phyloP scores from a whole-genome alignment of 2,329 filamentous ascomycete genomes.

The Phialophora macrospora region DNA sequence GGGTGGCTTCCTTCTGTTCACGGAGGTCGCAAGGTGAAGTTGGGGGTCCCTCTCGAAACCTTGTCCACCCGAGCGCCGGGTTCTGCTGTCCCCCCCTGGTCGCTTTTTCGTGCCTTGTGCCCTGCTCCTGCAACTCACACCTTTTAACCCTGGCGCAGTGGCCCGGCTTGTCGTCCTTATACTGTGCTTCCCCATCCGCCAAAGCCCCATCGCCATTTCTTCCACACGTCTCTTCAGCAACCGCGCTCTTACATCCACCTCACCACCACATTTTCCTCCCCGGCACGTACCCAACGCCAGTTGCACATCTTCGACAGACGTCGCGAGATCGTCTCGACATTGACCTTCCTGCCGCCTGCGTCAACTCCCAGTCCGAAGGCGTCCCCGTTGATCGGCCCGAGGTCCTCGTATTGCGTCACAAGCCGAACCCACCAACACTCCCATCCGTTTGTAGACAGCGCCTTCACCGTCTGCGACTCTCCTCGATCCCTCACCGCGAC shows the following conservation, averaged over 20 bases:
- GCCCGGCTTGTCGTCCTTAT: conserved; percentile 25
- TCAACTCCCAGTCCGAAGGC: conserved; percentile 20
- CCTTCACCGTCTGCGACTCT: conserved; percentile 8
- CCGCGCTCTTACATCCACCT: conserved; percentile 19
- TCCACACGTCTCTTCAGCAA: conserved; percentile 18
- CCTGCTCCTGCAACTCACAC: conserved; percentile 22
- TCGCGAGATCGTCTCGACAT: neutral
- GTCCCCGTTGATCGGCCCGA: conserved; percentile 29
- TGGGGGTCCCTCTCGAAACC: conserved; percentile 14
- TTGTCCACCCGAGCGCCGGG: conserved; percentile 21
- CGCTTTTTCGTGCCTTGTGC: conserved; percentile 32
- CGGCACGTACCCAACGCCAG: conserved; percentile 1
- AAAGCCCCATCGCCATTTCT: conserved; percentile 22
- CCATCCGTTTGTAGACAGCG: conserved; percentile 25
- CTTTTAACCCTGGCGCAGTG: conserved; percentile 8
- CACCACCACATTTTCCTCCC: conserved; percentile 8
- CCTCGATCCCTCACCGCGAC: conserved; percentile 9
- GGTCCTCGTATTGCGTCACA: conserved; percentile 34
- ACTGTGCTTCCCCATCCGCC: conserved; percentile 29
- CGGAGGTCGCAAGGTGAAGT: neutral
- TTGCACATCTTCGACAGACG: conserved; percentile 6
- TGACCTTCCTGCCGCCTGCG: neutral
- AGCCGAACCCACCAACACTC: conserved; percentile 26
- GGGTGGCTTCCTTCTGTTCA: conserved; percentile 7
- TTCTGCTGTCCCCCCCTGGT: conserved; percentile 16